Evolutionary conservation across 805 yeast species (phyloP).

Genomic region (Cyberlindnera mycetangii): DNA sequence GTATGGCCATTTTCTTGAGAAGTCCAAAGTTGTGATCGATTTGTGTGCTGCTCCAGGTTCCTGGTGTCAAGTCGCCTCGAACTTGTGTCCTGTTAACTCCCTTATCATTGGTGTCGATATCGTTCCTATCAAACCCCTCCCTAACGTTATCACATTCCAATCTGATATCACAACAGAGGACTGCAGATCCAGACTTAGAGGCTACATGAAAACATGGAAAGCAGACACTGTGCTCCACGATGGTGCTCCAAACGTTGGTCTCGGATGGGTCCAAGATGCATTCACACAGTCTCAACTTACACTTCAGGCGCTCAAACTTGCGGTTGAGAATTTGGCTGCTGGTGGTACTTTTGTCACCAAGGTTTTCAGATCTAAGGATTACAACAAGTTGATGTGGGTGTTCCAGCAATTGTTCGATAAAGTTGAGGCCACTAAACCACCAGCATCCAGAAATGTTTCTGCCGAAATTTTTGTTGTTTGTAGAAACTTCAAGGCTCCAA

Average conservation of each 20-base stretch:
- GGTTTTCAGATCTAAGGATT: constrained; percentile 97
- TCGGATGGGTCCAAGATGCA: constrained; percentile 99
- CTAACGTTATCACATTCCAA: constrained; percentile 91
- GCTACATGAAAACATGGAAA: constrained; percentile 97
- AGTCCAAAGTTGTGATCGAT: constrained; percentile 94
- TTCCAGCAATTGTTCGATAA: constrained; percentile 93
- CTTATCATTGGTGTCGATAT: constrained; percentile 98
- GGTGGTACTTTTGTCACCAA: constrained; percentile 97
- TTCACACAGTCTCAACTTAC: constrained; percentile 96
- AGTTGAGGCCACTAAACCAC: constrained; percentile 98
- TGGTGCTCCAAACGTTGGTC: constrained; percentile 99
- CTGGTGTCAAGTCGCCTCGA: constrained; percentile 99
- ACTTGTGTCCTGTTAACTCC: constrained; percentile 88
- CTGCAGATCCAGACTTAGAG: constrained; percentile 90
- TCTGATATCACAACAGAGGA: constrained; percentile 98
- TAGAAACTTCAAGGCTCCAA: constrained; percentile 93
- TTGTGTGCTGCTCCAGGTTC: constrained; percentile 99
- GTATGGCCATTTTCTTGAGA: constrained; percentile 91
- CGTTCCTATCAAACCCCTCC: constrained; percentile 95
- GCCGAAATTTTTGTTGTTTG: constrained; percentile 99
- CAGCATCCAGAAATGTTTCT: constrained; percentile 97
- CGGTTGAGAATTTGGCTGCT: constrained; percentile 84
- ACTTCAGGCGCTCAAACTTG: constrained; percentile 87
- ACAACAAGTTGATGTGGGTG: constrained; percentile 96
- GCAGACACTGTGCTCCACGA: constrained; percentile 98